A percentile compares a stretch with the other conserved stretches of the same genome.
Conservation (phyloP, 148 eudicot species). For the Oxyria digyna region DNA sequence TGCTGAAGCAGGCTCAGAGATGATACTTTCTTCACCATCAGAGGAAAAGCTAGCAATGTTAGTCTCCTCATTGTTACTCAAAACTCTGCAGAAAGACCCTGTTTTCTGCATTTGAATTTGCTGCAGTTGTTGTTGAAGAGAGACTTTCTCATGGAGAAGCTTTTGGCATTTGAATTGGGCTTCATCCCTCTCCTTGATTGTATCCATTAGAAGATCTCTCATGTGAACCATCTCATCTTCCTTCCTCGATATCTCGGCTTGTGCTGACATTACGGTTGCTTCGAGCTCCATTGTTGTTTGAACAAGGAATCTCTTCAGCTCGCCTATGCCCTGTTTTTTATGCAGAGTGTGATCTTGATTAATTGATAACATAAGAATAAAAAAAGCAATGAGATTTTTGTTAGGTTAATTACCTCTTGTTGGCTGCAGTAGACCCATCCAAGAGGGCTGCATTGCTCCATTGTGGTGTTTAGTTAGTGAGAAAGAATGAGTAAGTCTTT, state of each 20-base stretch:
- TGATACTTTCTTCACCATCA: constrained; percentile 24
- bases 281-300: constrained; percentile 74
- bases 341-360: not conserved
- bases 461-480: not conserved
- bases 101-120: not conserved
- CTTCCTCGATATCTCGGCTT: constrained; percentile 69
- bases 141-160: constrained; percentile 32
- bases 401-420: not conserved
- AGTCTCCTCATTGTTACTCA: not conserved
- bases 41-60: constrained; percentile 16
- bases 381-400: not conserved
- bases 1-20: constrained; percentile 14
- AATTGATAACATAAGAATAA: not conserved
- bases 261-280: constrained; percentile 47
- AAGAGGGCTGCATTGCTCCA: constrained; percentile 10
- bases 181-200: constrained; percentile 64
- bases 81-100: not conserved
- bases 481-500: not conserved
- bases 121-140: constrained; percentile 31
- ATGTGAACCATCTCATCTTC: constrained; percentile 58
- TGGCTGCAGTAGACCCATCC: constrained; percentile 5
- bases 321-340: constrained; percentile 9
- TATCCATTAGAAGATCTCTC: constrained; percentile 31
- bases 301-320: constrained; percentile 47
- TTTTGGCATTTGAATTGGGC: constrained; percentile 43